These are phyloP conservation scores for Coniochaeta sp. DNA, from an alignment of 2,329 filamentous ascomycete species.

Conservation along the genomic window DNA sequence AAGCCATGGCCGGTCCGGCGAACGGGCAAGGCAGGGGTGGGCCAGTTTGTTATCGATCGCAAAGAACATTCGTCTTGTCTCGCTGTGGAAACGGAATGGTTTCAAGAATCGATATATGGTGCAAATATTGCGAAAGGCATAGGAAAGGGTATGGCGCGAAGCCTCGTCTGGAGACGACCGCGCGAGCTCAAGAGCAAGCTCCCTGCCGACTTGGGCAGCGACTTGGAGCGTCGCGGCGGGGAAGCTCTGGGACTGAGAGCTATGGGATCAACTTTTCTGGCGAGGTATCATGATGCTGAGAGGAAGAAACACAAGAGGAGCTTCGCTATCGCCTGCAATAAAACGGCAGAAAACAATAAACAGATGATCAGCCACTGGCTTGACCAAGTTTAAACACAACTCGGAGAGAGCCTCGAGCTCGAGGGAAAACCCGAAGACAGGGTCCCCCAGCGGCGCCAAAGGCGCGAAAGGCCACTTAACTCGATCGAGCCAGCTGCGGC, in stretches of 20 bases:
- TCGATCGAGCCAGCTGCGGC: slow-evolving; percentile 1
- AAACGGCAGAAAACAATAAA: not conserved
- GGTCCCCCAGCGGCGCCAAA: not conserved
- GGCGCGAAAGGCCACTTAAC: not conserved
- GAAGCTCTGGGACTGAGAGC: not conserved
- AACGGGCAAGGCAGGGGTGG: not conserved
- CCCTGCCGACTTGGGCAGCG: not conserved
- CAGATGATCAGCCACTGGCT: not conserved
- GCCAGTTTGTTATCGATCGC: not conserved
- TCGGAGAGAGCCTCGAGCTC: not conserved
- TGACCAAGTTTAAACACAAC: not conserved
- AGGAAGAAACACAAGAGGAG: not conserved
- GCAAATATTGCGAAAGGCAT: not conserved
- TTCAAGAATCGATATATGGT: not conserved
- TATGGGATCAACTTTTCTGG: not conserved
- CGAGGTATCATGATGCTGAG: not conserved
- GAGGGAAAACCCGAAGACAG: not conserved
- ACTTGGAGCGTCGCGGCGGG: not conserved
- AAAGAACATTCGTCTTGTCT: not conserved
- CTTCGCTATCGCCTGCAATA: not conserved
- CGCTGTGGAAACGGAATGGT: not conserved
- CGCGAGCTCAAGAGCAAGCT: not conserved
- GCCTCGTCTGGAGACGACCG: not conserved
- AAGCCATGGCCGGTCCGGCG: slow-evolving; percentile 27
- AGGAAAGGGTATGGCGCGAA: not conserved